These are phyloP conservation scores for Phlebopus sp. DNA, from an alignment of 1,284 basidiomycete species.

Conservation along the genomic window DNA sequence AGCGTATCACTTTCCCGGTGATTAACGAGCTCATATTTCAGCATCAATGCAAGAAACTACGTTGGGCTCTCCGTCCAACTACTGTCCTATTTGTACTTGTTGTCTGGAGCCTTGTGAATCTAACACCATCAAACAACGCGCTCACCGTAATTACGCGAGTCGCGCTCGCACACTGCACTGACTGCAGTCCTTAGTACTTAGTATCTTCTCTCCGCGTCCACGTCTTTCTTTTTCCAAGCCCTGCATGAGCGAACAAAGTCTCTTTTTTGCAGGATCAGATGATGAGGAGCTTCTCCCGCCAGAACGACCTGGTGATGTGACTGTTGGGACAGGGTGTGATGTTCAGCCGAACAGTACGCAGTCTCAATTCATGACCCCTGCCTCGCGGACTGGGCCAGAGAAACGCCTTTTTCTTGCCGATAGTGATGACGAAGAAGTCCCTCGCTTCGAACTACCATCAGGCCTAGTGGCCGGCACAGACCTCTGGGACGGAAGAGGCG, in stretches of 20 bases:
- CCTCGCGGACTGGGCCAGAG: conserved; percentile 15
- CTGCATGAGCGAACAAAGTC: conserved; percentile 13
- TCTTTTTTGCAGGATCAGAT: conserved; percentile 40
- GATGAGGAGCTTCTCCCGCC: conserved; percentile 22
- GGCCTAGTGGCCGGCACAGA: conserved; percentile 14
- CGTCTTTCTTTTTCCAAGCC: background rate
- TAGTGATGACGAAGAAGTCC: conserved; percentile 54
- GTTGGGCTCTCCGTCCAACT: conserved; percentile 1
- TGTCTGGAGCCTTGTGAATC: conserved; percentile 3
- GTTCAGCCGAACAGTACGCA: background rate
- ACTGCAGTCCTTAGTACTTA: background rate
- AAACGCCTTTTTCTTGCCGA: conserved; percentile 53
- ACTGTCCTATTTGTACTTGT: conserved; percentile 10
- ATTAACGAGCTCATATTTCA: conserved; percentile 10
- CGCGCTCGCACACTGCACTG: background rate
- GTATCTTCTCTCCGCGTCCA: background rate
- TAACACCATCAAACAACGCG: conserved; percentile 28
- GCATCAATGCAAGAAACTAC: background rate
- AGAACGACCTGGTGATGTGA: background rate
- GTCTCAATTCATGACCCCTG: conserved; percentile 1
- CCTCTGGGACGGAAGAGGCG: conserved; percentile 5
- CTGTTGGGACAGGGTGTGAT: background rate
- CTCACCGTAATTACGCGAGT: conserved; percentile 7
- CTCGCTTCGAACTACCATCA: conserved; percentile 16
- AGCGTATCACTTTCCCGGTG: conserved; percentile 14